phyloP scores from a whole-genome alignment of 1,284 basidiomycete genomes.

The Moesziomyces antarcticus region DNA sequence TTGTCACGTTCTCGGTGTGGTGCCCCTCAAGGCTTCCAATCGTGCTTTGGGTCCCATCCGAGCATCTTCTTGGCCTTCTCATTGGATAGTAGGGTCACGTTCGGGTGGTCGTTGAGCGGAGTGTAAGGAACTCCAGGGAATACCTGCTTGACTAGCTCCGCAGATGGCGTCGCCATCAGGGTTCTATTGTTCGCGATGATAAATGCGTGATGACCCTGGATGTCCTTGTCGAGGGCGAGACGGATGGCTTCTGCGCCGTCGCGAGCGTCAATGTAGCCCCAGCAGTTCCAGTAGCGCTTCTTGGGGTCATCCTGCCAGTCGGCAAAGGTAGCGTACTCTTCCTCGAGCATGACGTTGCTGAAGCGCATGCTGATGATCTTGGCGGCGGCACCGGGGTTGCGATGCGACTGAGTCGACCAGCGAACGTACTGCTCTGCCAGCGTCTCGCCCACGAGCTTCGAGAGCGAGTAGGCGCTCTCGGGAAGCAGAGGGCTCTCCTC shows the following conservation, averaged over 20 bases:
- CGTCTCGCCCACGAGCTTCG: constrained; percentile 69
- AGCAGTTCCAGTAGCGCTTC: constrained; percentile 50
- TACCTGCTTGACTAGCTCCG: constrained; percentile 67
- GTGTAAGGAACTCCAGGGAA: constrained; percentile 66
- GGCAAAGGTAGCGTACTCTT: constrained; percentile 68
- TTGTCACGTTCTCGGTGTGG: too few species aligned
- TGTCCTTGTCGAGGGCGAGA: constrained; percentile 59
- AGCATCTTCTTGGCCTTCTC: constrained; percentile 68
- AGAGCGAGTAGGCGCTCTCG: constrained; percentile 68
- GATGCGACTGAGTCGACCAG: constrained; percentile 63
- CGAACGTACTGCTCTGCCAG: constrained; percentile 68
- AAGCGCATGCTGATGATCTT: constrained; percentile 69
- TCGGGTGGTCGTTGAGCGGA: constrained; percentile 40
- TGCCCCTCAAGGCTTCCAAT: constrained; percentile 41
- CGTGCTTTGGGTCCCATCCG: constrained; percentile 66
- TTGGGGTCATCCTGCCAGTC: constrained; percentile 67
- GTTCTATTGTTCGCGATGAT: constrained; percentile 69
- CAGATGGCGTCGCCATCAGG: constrained; percentile 62
- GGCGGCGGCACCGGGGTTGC: constrained; percentile 14
- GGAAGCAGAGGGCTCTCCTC: constrained; percentile 66
- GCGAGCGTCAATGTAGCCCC: constrained; percentile 66
- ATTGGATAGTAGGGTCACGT: constrained; percentile 63
- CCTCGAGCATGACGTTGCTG: constrained; percentile 68
- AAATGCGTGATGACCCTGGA: constrained; percentile 68
- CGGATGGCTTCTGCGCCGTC: constrained; percentile 69